A percentile compares a stretch with the other conserved stretches of the same genome.
Conservation (phyloP, 208 protist genomes). For the Acanthamoeba lenticulata region DNA sequence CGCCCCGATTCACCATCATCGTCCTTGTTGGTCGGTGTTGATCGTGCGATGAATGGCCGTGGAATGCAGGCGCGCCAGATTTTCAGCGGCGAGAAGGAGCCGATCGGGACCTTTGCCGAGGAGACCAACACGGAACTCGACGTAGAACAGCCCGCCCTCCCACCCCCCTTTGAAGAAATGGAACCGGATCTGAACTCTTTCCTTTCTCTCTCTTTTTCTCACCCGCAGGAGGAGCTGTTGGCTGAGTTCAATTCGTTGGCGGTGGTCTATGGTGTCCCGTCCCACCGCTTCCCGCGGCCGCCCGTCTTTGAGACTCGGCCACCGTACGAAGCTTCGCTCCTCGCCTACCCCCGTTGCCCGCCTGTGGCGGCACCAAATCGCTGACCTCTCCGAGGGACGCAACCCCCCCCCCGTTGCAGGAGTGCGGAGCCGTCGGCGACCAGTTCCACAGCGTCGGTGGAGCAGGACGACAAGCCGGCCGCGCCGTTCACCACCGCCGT, state of each 20-base stretch:
- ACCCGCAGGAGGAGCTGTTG: conserved; percentile 87
- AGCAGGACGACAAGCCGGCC: neutral
- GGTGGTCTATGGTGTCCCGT: conserved; percentile 88
- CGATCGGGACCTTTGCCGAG: conserved; percentile 85
- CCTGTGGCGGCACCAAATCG: neutral
- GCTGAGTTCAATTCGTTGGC: conserved; percentile 93
- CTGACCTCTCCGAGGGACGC: neutral
- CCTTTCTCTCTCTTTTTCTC: neutral
- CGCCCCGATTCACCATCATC: neutral
- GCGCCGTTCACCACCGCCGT: neutral
- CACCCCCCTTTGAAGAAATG: neutral
- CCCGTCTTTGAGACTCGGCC: neutral
- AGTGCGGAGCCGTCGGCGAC: too few relatives aligned
- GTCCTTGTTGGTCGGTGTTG: too few relatives aligned
- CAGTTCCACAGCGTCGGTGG: neutral
- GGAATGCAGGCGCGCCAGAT: conserved; percentile 79
- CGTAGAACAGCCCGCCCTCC: conserved; percentile 34
- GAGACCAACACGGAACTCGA: conserved; percentile 85
- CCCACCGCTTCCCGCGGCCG: conserved; percentile 68
- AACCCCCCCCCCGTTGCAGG: neutral
- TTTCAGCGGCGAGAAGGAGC: conserved; percentile 82
- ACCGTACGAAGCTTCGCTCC: neutral
- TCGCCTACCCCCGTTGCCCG: too few relatives aligned
- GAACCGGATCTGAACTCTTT: neutral
- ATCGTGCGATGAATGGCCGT: neutral